Base-by-base conservation (phyloP, 2,329 filamentous ascomycete genomes). In the Fusarium brevicatenulatum region DNA sequence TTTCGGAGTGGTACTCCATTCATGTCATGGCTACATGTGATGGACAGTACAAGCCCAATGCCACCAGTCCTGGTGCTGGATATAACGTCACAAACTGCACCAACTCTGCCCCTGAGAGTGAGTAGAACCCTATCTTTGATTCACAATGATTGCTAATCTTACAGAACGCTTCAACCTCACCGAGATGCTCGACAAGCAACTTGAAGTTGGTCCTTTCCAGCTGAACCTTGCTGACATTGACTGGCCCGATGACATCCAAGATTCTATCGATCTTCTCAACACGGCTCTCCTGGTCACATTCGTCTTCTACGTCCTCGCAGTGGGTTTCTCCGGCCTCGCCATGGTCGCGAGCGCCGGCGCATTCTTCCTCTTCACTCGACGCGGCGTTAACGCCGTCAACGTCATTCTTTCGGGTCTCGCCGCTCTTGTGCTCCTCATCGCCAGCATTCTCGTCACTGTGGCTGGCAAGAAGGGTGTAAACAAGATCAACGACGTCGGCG, bases 1-100 rank as follows among this genome's bases (percentile, higher is more conserved):
- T 88, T 62, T 82, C 83, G 2, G 80, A 87, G 67, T 88, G 86
- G 86, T 88, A 87, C 73, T 87, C 85, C 21, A 68, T 88, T 36
- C 86, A 88, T 70, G 72, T 88, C 73, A 84, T 86, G 84, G 81
- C 82, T 43, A 77, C 81, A 8, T 88, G 86, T 76, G 79, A 86
- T 74, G 86, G 86, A 52, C 72, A 81, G 71, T 88, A 82, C 70
- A 80, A 81, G 44, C 84, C 85, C 36, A 85, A 86, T 59, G 80
- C 81, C 4, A 85, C 84, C 7, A 78, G 63, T 13, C 72, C 78
- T 7, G 75, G 76, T 32, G 78, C 82, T 19, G 81, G 80, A 66
- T 81, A 83, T 66, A 86, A 86, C 66, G 78, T 83, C 23, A 85
- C 84, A 30, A 82, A 84, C 76, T 87, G 86, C 76, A 86, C 84